A percentile compares a stretch with the other conserved stretches of the same genome.
Evolutionary conservation across 345 rosid species (phyloP).

Genomic region (Aurinia saxatilis): DNA sequence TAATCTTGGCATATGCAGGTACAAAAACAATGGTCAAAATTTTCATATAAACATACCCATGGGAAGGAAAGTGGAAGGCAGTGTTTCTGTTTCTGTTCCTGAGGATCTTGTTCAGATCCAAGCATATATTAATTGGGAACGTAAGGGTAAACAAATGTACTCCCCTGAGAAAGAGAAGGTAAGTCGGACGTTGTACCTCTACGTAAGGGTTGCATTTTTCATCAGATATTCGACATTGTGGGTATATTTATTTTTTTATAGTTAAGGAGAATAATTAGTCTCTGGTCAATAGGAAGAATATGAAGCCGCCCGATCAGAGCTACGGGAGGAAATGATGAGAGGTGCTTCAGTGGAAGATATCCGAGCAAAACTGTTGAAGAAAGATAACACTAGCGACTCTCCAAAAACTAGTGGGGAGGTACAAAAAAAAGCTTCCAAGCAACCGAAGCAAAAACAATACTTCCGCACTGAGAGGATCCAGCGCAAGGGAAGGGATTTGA

Average conservation of each 20-base stretch:
- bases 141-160: slow-evolving; percentile 88
- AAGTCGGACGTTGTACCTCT: slow-evolving; percentile 1
- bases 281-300: slow-evolving; percentile 61
- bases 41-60: slow-evolving; percentile 64
- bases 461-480: slow-evolving; percentile 50
- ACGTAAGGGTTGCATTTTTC: slow-evolving; percentile 8
- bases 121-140: slow-evolving; percentile 95
- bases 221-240: slow-evolving; percentile 2
- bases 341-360: slow-evolving; percentile 75
- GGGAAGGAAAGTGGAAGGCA: slow-evolving; percentile 35
- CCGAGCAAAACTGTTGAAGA: slow-evolving; percentile 54
- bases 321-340: slow-evolving; percentile 65
- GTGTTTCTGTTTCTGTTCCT: slow-evolving; percentile 54
- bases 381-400: slow-evolving; percentile 36
- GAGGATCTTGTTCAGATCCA: slow-evolving; percentile 96
- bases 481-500: slow-evolving; percentile 68
- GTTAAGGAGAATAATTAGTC: not conserved
- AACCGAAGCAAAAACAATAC: slow-evolving; percentile 31
- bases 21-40: slow-evolving; percentile 77
- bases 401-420: slow-evolving; percentile 50
- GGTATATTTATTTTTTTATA: not conserved
- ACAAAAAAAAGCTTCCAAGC: slow-evolving; percentile 35
- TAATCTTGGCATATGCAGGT: slow-evolving; percentile 43
- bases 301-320: slow-evolving; percentile 89
- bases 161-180: slow-evolving; percentile 52